Base-by-base conservation (phyloP, 306 rosid genomes). In the Trifolium repens region DNA sequence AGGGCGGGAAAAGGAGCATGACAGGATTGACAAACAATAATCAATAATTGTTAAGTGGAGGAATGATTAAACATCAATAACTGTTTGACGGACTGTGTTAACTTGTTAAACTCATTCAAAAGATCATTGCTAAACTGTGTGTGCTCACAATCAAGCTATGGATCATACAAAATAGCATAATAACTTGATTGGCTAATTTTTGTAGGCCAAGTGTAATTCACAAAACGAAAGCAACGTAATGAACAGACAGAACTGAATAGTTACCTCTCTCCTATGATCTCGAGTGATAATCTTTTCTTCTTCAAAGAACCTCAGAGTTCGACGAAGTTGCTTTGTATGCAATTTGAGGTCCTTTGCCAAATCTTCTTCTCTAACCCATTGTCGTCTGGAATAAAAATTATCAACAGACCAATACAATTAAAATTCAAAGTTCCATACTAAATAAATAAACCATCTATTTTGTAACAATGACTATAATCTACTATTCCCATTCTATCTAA, bases 351-450 rank as follows among this genome's bases (percentile, higher is more conserved):
- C 96, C 92, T 96, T 96, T 60, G 97, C 98, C 83, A 96, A 89
- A 85, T 96, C 98, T 77, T 96, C 97, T 83, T 92, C 98, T 19
- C 97, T 86, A 47, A 96, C 97, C 99, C 99, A 96, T 85, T 92
- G 98, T 12, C 96, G 93, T 73, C 99, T 92, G 65, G 63, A 39
- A 57, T 9, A 54, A 54, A 80, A 66, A 19, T 57, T 9, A 63
- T 50, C 32, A 62, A 30, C 22, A 42, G 6, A 39, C 5, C 66
- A 59, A 43, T 22, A 53, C 67, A 66, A 42, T 55, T 43, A 67
- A 60, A 73, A 43, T 50, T 72, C 71, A 71, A 13, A 17, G 22
- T 22, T 50, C 73, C 62, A 65, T 10, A n/a, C 24, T 16, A 55
- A 68, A 74, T 54, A 74, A 71, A 74, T 7, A 69, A 40, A 50